These are phyloP conservation scores for Trifolium subterraneum DNA, from an alignment of 306 rosid species.

Conservation along the genomic window DNA sequence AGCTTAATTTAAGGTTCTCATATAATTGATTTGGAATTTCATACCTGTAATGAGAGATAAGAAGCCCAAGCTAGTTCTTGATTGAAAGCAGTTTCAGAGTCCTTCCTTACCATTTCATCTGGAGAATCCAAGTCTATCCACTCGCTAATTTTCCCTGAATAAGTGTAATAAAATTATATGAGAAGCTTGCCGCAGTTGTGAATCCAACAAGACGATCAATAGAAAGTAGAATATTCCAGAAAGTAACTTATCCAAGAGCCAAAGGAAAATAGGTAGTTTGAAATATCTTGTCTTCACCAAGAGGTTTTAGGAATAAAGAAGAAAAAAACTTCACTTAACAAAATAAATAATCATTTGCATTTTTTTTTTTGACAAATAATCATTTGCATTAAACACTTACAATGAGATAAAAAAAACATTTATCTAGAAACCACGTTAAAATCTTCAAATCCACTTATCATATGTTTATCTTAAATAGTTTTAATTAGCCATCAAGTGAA, in stretches of 20 bases:
- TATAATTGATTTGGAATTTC: not conserved
- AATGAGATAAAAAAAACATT: not conserved
- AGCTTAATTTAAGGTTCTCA: no score
- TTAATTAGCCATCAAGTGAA: not conserved
- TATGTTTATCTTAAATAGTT: not conserved
- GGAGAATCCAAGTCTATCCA: conserved; percentile 18
- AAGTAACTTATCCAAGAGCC: not conserved
- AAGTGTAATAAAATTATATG: not conserved
- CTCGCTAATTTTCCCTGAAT: conserved; percentile 26
- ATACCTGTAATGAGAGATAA: conserved; percentile 16
- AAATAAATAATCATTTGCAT: not conserved
- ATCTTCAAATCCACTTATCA: not conserved
- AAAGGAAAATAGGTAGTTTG: not conserved
- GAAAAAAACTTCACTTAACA: not conserved
- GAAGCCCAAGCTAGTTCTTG: conserved; percentile 8
- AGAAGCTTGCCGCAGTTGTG: not conserved
- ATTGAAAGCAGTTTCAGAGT: conserved; percentile 19
- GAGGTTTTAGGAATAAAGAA: not conserved
- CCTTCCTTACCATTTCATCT: conserved; percentile 2
- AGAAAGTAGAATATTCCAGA: not conserved
- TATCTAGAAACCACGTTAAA: not conserved
- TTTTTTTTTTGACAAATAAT: no score
- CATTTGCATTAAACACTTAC: not conserved
- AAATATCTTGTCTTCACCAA: not conserved
- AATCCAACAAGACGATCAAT: not conserved